Conservation (phyloP, 345 rosid genomes). For the Arabis hirsuta region DNA sequence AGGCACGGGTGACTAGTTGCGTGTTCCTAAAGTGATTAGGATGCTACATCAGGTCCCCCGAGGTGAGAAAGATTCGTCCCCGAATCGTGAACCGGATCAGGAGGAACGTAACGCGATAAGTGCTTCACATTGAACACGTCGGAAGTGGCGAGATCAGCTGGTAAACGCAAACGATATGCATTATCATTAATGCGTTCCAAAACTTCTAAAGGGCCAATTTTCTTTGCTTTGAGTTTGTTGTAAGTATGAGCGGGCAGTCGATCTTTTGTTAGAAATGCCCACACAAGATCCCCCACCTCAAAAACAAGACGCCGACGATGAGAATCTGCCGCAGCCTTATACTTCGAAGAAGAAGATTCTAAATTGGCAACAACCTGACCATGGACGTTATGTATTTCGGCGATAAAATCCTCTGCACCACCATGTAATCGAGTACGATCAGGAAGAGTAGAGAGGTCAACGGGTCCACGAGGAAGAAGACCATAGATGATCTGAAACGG, state of each 20-base stretch:
- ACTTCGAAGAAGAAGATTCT: background rate
- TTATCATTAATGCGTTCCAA: background rate
- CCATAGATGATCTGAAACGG: conserved; percentile 3
- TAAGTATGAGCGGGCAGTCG: background rate
- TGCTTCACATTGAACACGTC: no score
- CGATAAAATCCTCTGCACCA: background rate
- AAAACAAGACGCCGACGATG: background rate
- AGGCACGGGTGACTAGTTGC: no score
- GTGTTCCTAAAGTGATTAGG: no score
- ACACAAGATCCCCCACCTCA: background rate
- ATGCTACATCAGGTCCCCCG: no score
- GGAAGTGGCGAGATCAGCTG: no score
- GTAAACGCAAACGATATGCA: background rate
- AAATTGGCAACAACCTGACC: background rate
- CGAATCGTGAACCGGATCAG: no score
- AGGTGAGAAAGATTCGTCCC: no score
- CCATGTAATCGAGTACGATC: background rate
- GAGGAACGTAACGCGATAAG: no score
- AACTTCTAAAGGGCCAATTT: background rate
- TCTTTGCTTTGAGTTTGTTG: background rate
- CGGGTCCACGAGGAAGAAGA: background rate
- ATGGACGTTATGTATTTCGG: background rate
- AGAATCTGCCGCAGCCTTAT: background rate
- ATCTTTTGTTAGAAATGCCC: background rate
- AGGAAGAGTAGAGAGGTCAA: background rate